phyloP scores from a whole-genome alignment of 2,329 filamentous ascomycete genomes.

The Alternaria sp. region DNA sequence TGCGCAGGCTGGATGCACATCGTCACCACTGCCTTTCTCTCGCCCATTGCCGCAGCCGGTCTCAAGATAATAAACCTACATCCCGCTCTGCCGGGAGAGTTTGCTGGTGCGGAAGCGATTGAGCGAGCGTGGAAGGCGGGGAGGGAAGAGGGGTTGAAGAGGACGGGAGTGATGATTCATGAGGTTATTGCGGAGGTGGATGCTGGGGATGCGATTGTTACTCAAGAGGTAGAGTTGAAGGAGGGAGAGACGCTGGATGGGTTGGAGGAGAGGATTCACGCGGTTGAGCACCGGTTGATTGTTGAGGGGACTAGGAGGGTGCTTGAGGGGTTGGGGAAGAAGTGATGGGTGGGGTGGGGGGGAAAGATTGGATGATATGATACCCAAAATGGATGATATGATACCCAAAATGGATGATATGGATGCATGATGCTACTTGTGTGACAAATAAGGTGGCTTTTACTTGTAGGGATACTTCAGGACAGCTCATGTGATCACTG shows the following conservation, averaged over 20 bases:
- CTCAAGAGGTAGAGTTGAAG: conserved; percentile 71
- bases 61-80: conserved; percentile 84
- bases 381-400: conserved; percentile 12
- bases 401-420: conserved; percentile 14
- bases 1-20: conserved; percentile 89
- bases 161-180: conserved; percentile 87
- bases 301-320: conserved; percentile 72
- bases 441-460: background rate
- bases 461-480: background rate
- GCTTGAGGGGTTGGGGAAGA: conserved; percentile 51
- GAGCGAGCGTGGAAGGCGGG: conserved; percentile 79
- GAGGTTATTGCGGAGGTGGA: conserved; percentile 81
- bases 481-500: background rate
- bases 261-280: conserved; percentile 77
- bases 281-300: conserved; percentile 78
- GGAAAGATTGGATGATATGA: conserved; percentile 6
- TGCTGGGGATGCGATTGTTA: conserved; percentile 75
- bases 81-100: conserved; percentile 75
- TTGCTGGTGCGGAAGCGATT: conserved; percentile 81
- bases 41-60: conserved; percentile 68
- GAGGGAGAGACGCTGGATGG: conserved; percentile 65
- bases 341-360: background rate
- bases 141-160: conserved; percentile 69
- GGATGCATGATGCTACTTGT: background rate
- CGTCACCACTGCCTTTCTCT: conserved; percentile 73